These are phyloP conservation scores for Mitragyna speciosa DNA, from an alignment of 257 asterid genomes.

Conservation along the genomic window DNA sequence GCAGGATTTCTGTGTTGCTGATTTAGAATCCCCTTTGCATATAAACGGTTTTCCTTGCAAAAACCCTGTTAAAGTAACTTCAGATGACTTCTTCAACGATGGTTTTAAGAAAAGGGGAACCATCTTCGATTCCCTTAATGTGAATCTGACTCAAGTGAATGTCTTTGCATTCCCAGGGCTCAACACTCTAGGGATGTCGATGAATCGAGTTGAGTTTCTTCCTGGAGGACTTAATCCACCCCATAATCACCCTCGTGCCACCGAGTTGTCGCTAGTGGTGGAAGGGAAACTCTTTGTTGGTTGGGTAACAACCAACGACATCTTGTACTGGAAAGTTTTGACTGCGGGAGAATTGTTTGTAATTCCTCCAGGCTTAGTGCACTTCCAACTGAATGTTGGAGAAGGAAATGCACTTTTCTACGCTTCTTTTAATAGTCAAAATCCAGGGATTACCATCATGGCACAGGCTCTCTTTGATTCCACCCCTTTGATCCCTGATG, in stretches of 20 bases:
- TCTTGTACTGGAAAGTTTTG: conserved; percentile 33
- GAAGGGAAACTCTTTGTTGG: conserved; percentile 50
- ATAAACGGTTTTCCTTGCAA: conserved; percentile 56
- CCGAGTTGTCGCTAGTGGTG: conserved; percentile 37
- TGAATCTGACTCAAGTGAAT: conserved; percentile 19
- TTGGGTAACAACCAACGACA: conserved; percentile 35
- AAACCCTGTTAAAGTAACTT: conserved; percentile 32
- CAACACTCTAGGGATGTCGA: conserved; percentile 58
- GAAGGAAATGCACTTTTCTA: conserved; percentile 32
- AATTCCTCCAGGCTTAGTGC: conserved; percentile 49
- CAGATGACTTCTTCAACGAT: conserved; percentile 47
- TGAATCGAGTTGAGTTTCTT: conserved; percentile 51
- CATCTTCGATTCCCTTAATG: conserved; percentile 30
- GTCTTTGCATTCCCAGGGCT: conserved; percentile 53
- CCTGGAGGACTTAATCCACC: conserved; percentile 56
- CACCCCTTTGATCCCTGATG: conserved; percentile 42
- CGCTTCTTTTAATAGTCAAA: conserved; percentile 58
- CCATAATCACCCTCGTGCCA: conserved; percentile 61
- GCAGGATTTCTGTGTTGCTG: conserved; percentile 57
- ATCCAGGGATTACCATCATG: conserved; percentile 38
- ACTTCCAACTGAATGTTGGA: conserved; percentile 55
- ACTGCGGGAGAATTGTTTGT: conserved; percentile 50
- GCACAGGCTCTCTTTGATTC: conserved; percentile 42
- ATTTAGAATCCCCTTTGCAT: conserved; percentile 12
- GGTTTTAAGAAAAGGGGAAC: conserved; percentile 37